Percentiles rank a stretch among this genome's conserved stretches.
phyloP scores from a whole-genome alignment of 257 asterid genomes.

The Prunella vulgaris region DNA sequence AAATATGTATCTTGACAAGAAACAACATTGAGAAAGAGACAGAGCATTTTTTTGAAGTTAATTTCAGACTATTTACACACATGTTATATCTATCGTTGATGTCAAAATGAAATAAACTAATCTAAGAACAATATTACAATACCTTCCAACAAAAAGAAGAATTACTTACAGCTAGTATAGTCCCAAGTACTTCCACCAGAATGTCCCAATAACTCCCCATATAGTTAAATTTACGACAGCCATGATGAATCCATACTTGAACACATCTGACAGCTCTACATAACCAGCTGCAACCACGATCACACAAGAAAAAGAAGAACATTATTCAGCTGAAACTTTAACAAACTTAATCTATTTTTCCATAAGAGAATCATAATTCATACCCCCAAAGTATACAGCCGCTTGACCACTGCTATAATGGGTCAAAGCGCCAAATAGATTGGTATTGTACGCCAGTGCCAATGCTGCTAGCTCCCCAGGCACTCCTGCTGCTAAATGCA shows the following conservation, averaged over 20 bases:
- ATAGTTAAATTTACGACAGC: constrained; percentile 50
- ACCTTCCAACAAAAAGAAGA: background rate
- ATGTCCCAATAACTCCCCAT: constrained; percentile 60
- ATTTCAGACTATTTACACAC: background rate
- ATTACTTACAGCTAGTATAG: constrained; percentile 40
- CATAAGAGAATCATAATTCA: background rate
- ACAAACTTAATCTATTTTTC: background rate
- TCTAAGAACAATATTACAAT: background rate
- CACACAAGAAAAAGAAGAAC: background rate
- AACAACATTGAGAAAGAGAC: background rate
- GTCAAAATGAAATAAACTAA: background rate
- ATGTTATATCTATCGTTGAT: background rate
- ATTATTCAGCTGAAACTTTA: background rate
- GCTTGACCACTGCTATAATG: constrained; percentile 91
- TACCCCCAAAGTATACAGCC: constrained; percentile 81
- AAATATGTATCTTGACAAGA: background rate
- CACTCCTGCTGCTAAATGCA: constrained; percentile 79
- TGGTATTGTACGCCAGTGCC: constrained; percentile 72
- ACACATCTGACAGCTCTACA: constrained; percentile 67
- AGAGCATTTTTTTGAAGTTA: background rate
- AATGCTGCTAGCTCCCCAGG: constrained; percentile 63
- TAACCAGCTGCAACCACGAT: constrained; percentile 58
- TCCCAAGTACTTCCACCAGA: constrained; percentile 87
- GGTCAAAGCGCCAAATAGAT: constrained; percentile 71
- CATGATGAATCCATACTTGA: constrained; percentile 69